Conservation (phyloP, 345 rosid species). For the Brassica rapa region DNA sequence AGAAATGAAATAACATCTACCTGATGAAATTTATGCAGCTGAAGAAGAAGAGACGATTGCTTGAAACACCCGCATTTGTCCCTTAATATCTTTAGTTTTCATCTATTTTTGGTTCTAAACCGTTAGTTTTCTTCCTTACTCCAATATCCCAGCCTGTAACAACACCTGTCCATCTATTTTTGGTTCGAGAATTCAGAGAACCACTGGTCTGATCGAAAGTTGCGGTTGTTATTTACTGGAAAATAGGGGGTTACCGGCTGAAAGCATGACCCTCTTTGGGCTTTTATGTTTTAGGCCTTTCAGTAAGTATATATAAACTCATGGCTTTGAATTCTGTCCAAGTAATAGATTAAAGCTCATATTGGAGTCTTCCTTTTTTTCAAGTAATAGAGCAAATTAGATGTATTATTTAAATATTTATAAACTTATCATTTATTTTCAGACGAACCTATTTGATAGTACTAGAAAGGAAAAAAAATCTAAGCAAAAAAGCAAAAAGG, state of each 20-base stretch:
- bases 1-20: slow-evolving; percentile 16
- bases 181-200: background rate
- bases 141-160: slow-evolving; percentile 27
- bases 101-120: slow-evolving; percentile 13
- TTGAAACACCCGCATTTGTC: background rate
- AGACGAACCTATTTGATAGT: too few relatives aligned
- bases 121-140: slow-evolving; percentile 23
- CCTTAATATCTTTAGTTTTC: slow-evolving; percentile 30
- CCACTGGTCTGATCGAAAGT: background rate
- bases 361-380: too few relatives aligned
- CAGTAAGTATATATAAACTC: background rate
- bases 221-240: slow-evolving; percentile 9
- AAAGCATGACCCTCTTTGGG: slow-evolving; percentile 1
- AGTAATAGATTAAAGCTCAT: too few relatives aligned
- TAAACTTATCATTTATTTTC: too few relatives aligned
- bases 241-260: slow-evolving; percentile 19
- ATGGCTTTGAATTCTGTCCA: too few relatives aligned
- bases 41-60: slow-evolving; percentile 25
- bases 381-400: too few relatives aligned
- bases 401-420: too few relatives aligned
- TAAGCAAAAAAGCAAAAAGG: too few relatives aligned
- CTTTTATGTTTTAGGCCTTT: background rate
- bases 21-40: slow-evolving; percentile 19
- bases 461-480: too few relatives aligned
- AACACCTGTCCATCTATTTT: slow-evolving; percentile 34